Evolutionary conservation across 2,329 filamentous ascomycete species (phyloP), one percentile per base, ranked within the genome.

Genomic region (Ophiostoma tasmaniense): DNA sequence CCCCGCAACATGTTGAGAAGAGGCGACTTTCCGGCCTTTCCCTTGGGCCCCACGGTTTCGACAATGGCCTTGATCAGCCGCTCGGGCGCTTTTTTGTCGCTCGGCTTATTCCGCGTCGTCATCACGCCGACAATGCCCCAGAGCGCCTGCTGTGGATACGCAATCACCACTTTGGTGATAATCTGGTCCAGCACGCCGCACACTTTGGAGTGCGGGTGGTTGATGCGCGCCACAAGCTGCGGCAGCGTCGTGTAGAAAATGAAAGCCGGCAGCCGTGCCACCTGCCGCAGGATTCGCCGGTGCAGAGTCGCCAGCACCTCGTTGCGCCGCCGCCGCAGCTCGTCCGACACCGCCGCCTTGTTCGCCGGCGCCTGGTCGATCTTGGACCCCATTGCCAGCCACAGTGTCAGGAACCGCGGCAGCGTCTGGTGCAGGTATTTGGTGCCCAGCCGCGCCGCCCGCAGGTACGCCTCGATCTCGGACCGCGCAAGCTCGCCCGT

Each of bases 351-450:
- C 52, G 80, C 85, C 20, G 82, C 79, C 74, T 85, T 87, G 61
- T 79, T 83, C 66, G 86, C 83, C 0, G 84, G 84, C 5, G 84
- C 79, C 73, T 88, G 86, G 75, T 90, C 86, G 45, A 92, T 83
- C 70, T 91, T 87, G 50, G 90, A 89, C 6, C 92, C 94, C 71
- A 99, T 85, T 74, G 97, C 94, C 50, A 99, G 83, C 94, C 96
- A 99, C 2, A 99, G 82, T 0, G 95, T 99, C 55, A 99, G 80
- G 64, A 97, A 84, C 71, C 96, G 91, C 0, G 95, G 96, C 42
- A 99, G 82, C 0, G 93, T 97, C 78, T 98, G 93, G 75, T 97
- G 96, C 61, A 97, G 87, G 78, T 98, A 97, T 79, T 98, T 99
- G 64, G 92, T 95, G 39, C 95, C 95, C 73, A 89, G 94, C 35